A percentile compares a stretch with the other conserved stretches of the same genome.
phyloP scores from a whole-genome alignment of 78 protist genomes.

The Goniomonas avonlea region DNA sequence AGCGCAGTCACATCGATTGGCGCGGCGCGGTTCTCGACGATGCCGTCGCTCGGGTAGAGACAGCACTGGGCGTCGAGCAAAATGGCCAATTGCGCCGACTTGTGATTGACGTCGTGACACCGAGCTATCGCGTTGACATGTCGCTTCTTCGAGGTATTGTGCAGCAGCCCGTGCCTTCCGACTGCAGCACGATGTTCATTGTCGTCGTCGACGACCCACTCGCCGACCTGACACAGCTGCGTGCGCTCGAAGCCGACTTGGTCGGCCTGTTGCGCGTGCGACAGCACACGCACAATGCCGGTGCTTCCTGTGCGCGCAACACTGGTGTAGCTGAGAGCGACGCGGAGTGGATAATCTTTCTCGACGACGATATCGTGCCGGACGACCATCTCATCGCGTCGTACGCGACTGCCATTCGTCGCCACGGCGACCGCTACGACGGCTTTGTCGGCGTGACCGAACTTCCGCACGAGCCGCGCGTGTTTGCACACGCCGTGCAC shows the following conservation, averaged over 20 bases:
- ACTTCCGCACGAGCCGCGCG: not conserved
- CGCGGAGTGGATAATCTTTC: not conserved
- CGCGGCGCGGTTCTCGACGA: not conserved
- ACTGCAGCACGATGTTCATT: no score
- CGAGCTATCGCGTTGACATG: slow-evolving; percentile 14
- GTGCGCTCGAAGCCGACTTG: no score
- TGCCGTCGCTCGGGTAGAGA: not conserved
- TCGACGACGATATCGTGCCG: slow-evolving; percentile 33
- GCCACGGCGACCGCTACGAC: not conserved
- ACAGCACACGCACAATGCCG: no score
- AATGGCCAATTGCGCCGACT: no score
- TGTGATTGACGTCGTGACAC: slow-evolving; percentile 10
- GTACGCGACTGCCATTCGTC: slow-evolving; percentile 7
- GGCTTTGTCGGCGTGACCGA: not conserved
- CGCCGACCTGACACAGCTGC: no score
- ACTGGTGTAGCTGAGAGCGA: slow-evolving; percentile 2
- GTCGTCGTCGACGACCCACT: no score
- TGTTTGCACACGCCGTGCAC: not conserved
- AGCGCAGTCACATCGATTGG: not conserved
- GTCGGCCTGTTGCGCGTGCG: no score
- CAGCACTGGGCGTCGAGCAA: not conserved
- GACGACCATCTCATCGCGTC: not conserved
- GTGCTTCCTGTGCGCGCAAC: slow-evolving; percentile 15
- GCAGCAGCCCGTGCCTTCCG: not conserved
- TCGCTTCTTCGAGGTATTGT: not conserved